phyloP scores from a whole-genome alignment of 768 basidiomycete genomes.

The Mycena venus region DNA sequence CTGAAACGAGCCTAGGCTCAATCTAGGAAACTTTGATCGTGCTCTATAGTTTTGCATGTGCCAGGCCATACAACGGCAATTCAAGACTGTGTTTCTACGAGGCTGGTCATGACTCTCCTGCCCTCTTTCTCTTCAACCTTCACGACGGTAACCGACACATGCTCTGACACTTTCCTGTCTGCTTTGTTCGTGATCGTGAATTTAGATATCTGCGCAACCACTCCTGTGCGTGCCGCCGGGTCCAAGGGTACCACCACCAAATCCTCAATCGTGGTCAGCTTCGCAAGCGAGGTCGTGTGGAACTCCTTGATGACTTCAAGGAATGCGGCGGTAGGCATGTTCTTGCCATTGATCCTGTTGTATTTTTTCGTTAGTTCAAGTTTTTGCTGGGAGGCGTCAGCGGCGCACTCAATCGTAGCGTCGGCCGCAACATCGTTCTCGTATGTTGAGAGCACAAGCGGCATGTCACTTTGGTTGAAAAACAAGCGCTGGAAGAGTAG shows the following conservation, averaged over 20 bases:
- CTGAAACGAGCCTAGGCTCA: no score
- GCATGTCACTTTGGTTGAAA: conserved; percentile 3
- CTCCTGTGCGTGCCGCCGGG: neutral
- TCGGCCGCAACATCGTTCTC: conserved; percentile 21
- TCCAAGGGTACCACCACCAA: conserved; percentile 9
- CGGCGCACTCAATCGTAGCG: conserved; percentile 5
- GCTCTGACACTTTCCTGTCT: neutral
- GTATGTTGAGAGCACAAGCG: conserved; percentile 12
- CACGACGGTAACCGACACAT: conserved; percentile 2
- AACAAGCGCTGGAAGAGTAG: conserved; percentile 25
- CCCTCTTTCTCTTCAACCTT: conserved; percentile 24
- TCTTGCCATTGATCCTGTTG: conserved; percentile 13
- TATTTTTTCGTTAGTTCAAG: neutral
- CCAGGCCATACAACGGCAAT: no score
- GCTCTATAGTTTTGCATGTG: no score
- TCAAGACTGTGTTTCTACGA: conserved; percentile 9
- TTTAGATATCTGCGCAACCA: conserved; percentile 14
- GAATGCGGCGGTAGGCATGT: neutral
- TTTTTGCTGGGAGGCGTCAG: neutral
- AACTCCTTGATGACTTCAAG: conserved; percentile 16
- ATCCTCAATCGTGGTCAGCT: conserved; percentile 7
- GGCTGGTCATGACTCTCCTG: conserved; percentile 9
- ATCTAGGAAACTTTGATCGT: no score
- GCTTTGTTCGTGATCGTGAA: conserved; percentile 10
- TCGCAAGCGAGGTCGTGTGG: neutral